Conservation (phyloP, 768 basidiomycete genomes). For the Lactarius pseudohatsudake region DNA sequence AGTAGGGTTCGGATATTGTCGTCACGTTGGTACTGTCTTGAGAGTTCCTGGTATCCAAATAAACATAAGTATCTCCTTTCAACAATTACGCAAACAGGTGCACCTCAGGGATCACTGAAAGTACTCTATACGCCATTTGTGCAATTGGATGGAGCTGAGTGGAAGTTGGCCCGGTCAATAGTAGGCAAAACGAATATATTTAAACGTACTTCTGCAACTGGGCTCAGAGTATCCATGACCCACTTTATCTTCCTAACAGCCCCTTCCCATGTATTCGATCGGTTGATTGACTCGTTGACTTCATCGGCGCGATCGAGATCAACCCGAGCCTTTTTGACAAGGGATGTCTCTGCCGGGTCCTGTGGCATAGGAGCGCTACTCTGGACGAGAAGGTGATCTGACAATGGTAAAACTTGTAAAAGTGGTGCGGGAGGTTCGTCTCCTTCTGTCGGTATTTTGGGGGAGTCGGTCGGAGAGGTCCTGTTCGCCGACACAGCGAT, state of each 20-base stretch:
- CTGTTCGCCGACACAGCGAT: not conserved
- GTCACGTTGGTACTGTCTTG: not conserved
- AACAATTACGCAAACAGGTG: not conserved
- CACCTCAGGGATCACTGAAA: not conserved
- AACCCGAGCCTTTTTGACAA: not conserved
- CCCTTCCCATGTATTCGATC: not conserved
- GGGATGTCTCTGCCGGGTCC: not conserved
- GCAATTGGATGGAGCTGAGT: not conserved
- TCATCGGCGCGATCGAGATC: not conserved
- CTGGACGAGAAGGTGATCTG: not conserved
- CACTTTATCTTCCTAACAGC: not conserved
- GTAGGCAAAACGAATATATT: not conserved
- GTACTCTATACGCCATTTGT: not conserved
- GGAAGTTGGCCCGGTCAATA: not conserved
- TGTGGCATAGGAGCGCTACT: not conserved
- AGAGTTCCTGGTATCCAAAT: not conserved
- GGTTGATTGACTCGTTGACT: not conserved
- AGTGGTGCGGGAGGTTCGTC: not conserved
- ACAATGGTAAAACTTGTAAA: no score
- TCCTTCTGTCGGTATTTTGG: not conserved
- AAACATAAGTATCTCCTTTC: not conserved
- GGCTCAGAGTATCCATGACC: not conserved
- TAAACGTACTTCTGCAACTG: not conserved
- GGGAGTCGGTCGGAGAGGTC: not conserved
- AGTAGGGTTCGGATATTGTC: not conserved